Percentiles rank a stretch among this genome's conserved stretches.
Evolutionary conservation across 352 stramenopile genomes (phyloP).

Genomic region (Phytophthora agathidicida): DNA sequence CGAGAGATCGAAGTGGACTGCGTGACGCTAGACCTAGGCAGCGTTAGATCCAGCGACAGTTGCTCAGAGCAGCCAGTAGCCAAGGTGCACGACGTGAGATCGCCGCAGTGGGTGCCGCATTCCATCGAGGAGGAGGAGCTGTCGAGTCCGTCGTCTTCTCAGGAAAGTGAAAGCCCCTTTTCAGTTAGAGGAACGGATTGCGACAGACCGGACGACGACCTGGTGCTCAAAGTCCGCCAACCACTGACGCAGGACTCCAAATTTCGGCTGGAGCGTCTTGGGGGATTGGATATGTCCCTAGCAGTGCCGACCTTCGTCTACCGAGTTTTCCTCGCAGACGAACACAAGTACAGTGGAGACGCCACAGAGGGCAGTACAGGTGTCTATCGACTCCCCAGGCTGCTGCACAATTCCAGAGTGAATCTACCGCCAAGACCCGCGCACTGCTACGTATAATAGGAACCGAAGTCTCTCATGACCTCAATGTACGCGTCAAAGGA

Average conservation of each 20-base stretch:
- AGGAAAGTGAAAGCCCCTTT: not conserved
- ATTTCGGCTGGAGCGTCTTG: slow-evolving; percentile 27
- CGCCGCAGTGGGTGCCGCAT: slow-evolving; percentile 16
- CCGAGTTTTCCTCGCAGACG: slow-evolving; percentile 16
- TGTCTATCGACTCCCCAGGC: slow-evolving; percentile 24
- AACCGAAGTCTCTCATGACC: too few relatives aligned
- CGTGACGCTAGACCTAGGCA: slow-evolving; percentile 29
- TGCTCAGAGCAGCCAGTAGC: not conserved
- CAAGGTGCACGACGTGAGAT: slow-evolving; percentile 1
- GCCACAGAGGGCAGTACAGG: slow-evolving; percentile 28
- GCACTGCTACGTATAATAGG: slow-evolving; percentile 31
- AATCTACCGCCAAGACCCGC: slow-evolving; percentile 19
- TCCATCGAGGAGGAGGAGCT: slow-evolving; percentile 16
- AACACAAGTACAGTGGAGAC: slow-evolving; percentile 18
- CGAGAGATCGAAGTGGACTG: slow-evolving; percentile 19
- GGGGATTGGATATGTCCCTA: slow-evolving; percentile 16
- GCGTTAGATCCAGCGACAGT: slow-evolving; percentile 13
- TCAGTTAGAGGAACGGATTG: not conserved
- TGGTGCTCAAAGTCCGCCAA: slow-evolving; percentile 26
- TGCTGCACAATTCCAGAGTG: slow-evolving; percentile 34
- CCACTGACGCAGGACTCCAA: slow-evolving; percentile 18
- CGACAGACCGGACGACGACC: slow-evolving; percentile 1
- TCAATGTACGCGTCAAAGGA: too few relatives aligned
- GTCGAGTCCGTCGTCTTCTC: slow-evolving; percentile 16
- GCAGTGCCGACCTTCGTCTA: slow-evolving; percentile 30